Conservation (phyloP, 1,284 basidiomycete species). For the Malassezia pachydermatis region DNA sequence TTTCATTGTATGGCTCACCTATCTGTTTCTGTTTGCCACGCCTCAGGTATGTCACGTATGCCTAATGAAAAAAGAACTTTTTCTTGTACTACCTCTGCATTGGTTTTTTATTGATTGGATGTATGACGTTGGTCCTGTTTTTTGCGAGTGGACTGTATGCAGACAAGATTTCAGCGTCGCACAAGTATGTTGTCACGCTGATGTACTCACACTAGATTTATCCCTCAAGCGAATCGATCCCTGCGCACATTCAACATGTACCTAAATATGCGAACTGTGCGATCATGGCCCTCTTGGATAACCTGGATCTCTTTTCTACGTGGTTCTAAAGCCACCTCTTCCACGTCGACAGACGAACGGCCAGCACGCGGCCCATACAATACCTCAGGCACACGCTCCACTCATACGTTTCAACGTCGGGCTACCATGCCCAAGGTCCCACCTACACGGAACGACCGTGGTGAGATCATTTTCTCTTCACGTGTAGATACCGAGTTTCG, state of each 20-base stretch:
- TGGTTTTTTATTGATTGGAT: slow-evolving; percentile 33
- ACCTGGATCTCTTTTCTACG: neutral
- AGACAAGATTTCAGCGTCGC: slow-evolving; percentile 90
- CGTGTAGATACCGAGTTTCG: slow-evolving; percentile 71
- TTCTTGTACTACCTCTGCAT: slow-evolving; percentile 32
- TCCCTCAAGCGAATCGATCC: slow-evolving; percentile 86
- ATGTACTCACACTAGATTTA: slow-evolving; percentile 55
- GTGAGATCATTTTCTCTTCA: slow-evolving; percentile 89
- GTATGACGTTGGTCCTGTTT: slow-evolving; percentile 79
- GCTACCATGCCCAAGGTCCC: neutral
- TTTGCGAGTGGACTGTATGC: slow-evolving; percentile 93
- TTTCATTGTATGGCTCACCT: slow-evolving; percentile 5
- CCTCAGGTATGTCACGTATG: neutral
- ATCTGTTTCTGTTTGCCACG: neutral
- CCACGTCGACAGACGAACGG: too few relatives aligned
- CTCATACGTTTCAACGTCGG: neutral
- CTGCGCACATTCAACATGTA: slow-evolving; percentile 91
- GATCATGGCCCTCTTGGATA: neutral
- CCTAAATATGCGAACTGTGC: slow-evolving; percentile 68
- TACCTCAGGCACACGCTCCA: too few relatives aligned
- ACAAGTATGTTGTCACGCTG: slow-evolving; percentile 57
- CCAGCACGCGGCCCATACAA: too few relatives aligned
- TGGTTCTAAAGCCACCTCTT: neutral
- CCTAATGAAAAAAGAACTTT: slow-evolving; percentile 4
- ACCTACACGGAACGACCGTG: slow-evolving; percentile 75